Percentiles rank a stretch among this genome's conserved stretches.
phyloP scores from a whole-genome alignment of 169 alveolate genomes.

The Plasmodium vinckei region DNA sequence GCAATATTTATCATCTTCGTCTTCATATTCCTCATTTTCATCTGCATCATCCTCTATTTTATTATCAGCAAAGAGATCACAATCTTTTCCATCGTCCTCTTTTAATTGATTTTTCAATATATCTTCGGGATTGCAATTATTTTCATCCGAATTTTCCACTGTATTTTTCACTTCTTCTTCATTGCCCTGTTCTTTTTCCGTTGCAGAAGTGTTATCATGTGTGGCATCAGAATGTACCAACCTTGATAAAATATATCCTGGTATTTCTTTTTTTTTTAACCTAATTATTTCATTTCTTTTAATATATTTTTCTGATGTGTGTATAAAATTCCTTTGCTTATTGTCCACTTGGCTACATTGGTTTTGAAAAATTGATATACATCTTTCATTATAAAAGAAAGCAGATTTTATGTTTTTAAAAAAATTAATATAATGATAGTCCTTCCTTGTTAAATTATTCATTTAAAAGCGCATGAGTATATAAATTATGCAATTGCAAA shows the following conservation, averaged over 20 bases:
- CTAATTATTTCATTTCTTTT: no score
- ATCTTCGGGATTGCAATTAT: no score
- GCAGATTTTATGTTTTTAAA: background rate
- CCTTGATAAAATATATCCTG: no score
- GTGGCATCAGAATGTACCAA: no score
- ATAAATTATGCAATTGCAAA: no score
- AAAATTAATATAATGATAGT: background rate
- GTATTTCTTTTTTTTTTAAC: no score
- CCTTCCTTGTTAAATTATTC: background rate
- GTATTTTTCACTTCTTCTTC: background rate
- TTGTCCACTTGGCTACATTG: background rate
- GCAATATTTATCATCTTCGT: constrained; percentile 6
- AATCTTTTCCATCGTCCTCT: background rate
- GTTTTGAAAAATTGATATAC: background rate
- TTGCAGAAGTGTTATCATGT: background rate
- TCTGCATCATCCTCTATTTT: background rate
- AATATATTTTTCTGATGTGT: no score
- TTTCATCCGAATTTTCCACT: background rate
- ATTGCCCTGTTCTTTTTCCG: background rate
- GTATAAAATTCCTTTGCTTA: no score
- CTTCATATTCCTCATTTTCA: constrained; percentile 7
- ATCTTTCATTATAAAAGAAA: background rate
- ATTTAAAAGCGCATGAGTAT: no score
- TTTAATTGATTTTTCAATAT: background rate
- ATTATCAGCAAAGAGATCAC: background rate